Conservation (phyloP, 164 flowering plant genomes). For the Vitis amurensis region DNA sequence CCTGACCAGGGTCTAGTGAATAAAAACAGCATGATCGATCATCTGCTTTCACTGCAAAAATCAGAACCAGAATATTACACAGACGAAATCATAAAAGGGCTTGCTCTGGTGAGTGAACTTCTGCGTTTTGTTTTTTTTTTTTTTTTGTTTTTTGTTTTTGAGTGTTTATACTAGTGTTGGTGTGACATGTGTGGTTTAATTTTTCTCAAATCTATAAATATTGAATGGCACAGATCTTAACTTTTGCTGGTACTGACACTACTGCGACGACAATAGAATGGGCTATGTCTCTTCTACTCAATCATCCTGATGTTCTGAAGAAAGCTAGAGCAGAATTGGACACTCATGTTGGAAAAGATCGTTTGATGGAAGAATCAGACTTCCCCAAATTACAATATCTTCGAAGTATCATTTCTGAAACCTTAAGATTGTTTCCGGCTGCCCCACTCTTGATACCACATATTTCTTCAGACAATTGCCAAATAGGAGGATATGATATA, state of each 20-base stretch:
- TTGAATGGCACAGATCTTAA: not conserved
- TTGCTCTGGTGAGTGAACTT: conserved; percentile 5
- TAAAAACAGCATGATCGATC: no score
- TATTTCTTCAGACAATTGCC: not conserved
- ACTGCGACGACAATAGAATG: conserved; percentile 4
- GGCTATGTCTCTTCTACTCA: not conserved
- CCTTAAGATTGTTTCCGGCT: conserved; percentile 2
- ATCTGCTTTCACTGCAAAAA: conserved; percentile 12
- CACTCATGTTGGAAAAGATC: no score
- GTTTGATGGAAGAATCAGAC: no score
- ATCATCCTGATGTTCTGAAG: no score
- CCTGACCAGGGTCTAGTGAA: no score
- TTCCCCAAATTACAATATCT: no score
- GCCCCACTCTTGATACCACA: conserved; percentile 12
- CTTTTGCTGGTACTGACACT: not conserved
- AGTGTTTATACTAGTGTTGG: no score
- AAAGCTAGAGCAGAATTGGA: no score
- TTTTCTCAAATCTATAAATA: not conserved
- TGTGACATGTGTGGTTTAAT: no score
- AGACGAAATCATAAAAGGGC: conserved; percentile 14
- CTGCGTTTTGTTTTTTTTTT: no score
- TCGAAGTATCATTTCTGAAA: conserved; percentile 1
- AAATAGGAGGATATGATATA: conserved; percentile 2
- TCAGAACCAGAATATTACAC: conserved; percentile 17
- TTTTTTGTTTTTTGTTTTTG: no score